phyloP scores from a whole-genome alignment of 352 stramenopile genomes.

The Ophiocytium majus region DNA sequence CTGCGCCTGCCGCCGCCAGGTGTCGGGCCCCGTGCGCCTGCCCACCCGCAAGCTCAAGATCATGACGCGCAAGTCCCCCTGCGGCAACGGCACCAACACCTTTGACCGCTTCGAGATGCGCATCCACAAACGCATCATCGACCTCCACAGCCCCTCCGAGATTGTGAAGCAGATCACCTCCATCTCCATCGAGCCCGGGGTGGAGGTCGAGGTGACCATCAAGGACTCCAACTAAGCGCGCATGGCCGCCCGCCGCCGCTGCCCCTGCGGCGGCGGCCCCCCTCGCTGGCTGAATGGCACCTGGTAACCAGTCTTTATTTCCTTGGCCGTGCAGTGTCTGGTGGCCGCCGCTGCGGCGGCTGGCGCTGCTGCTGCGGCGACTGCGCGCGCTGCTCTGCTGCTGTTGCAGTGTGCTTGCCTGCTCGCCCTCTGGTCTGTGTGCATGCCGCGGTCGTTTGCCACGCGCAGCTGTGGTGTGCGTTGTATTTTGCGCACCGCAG shows the following conservation, averaged over 20 bases:
- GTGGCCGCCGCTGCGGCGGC: neutral
- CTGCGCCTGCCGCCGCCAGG: too few species aligned
- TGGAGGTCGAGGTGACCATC: slow-evolving; percentile 91
- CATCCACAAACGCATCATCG: slow-evolving; percentile 97
- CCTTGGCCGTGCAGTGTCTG: neutral
- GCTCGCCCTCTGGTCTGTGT: too few species aligned
- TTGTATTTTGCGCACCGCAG: neutral
- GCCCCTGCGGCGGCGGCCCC: neutral
- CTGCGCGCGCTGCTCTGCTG: neutral
- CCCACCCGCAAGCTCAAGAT: slow-evolving; percentile 97
- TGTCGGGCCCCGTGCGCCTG: slow-evolving; percentile 91
- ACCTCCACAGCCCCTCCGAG: slow-evolving; percentile 95
- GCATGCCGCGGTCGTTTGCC: too few species aligned
- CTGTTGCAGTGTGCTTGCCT: neutral
- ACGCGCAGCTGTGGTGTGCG: neutral
- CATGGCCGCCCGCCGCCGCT: too few species aligned
- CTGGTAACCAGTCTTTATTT: neutral
- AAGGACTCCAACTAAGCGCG: slow-evolving; percentile 36
- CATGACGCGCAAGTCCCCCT: slow-evolving; percentile 98
- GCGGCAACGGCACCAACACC: slow-evolving; percentile 96
- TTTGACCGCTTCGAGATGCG: slow-evolving; percentile 99
- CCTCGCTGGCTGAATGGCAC: neutral
- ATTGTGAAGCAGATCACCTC: slow-evolving; percentile 99
- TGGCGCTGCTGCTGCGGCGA: neutral
- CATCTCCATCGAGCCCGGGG: slow-evolving; percentile 97